Evolutionary conservation across 768 basidiomycete genomes (phyloP).

Genomic region (Tylopilus rubrobrunneus): DNA sequence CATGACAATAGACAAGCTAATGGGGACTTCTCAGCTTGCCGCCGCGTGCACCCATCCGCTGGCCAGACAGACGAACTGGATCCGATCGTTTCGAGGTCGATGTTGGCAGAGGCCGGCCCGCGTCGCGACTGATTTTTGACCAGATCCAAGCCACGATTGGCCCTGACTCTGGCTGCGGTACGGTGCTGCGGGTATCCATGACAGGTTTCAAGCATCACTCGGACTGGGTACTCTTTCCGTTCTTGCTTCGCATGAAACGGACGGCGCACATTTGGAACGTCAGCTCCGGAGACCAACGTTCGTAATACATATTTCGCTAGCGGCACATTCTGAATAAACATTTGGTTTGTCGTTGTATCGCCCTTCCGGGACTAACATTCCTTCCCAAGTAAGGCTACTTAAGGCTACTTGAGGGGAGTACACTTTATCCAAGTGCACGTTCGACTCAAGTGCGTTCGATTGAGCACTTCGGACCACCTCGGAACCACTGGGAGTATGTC

Average conservation of each 20-base stretch:
- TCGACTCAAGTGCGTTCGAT: conserved; percentile 11
- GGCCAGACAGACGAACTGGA: not conserved
- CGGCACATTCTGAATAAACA: not conserved
- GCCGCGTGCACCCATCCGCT: not conserved
- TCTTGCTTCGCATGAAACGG: conserved; percentile 1
- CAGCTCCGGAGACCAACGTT: not conserved
- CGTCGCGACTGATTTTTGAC: not conserved
- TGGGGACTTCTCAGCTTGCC: not conserved
- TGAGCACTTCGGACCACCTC: conserved; percentile 1
- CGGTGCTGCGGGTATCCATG: not conserved
- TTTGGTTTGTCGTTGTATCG: not conserved
- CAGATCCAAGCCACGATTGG: not conserved
- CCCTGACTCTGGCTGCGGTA: too few species aligned
- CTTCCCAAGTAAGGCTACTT: too few species aligned
- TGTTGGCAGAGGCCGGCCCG: not conserved
- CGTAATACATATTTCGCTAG: not conserved
- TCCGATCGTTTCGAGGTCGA: not conserved
- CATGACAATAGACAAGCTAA: not conserved
- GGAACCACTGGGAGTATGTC: not conserved
- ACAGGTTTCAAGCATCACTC: not conserved
- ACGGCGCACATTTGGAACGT: not conserved
- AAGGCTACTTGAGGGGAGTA: not conserved
- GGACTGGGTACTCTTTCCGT: not conserved
- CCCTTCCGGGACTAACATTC: not conserved
- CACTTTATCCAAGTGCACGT: not conserved